phyloP scores from a whole-genome alignment of 805 yeast genomes.

The Cyberlindnera bimundalis region DNA sequence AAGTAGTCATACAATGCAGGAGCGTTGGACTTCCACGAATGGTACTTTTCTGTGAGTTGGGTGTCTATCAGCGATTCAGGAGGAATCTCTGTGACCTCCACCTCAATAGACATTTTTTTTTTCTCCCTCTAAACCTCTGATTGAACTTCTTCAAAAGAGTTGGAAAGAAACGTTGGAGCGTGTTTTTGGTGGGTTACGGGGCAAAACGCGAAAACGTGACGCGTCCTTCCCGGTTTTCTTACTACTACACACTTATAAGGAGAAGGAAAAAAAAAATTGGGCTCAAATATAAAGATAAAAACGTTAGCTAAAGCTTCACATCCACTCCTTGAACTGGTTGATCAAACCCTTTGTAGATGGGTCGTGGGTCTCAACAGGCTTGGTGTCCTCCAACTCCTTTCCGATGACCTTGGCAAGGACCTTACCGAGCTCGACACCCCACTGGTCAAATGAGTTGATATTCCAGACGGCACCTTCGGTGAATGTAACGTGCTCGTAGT shows the following conservation, averaged over 20 bases:
- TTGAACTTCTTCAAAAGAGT: background rate
- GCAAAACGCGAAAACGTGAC: constrained; percentile 3
- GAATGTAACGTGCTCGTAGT: constrained; percentile 96
- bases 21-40: constrained; percentile 75
- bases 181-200: constrained; percentile 4
- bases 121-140: background rate
- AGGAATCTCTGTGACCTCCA: background rate
- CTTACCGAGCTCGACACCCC: constrained; percentile 99
- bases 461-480: constrained; percentile 99
- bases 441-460: constrained; percentile 98
- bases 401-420: constrained; percentile 95
- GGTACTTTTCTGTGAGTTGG: constrained; percentile 26
- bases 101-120: background rate
- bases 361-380: constrained; percentile 68
- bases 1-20: constrained; percentile 72
- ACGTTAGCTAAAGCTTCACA: constrained; percentile 1
- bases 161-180: background rate
- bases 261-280: too few species aligned
- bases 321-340: constrained; percentile 93
- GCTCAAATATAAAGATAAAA: background rate
- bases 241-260: too few species aligned
- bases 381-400: constrained; percentile 69
- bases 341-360: constrained; percentile 88
- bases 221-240: background rate
- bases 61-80: constrained; percentile 9